Evolutionary conservation across 1,139 yeast species (phyloP).

Genomic region (Scheffersomyces stambukii): DNA sequence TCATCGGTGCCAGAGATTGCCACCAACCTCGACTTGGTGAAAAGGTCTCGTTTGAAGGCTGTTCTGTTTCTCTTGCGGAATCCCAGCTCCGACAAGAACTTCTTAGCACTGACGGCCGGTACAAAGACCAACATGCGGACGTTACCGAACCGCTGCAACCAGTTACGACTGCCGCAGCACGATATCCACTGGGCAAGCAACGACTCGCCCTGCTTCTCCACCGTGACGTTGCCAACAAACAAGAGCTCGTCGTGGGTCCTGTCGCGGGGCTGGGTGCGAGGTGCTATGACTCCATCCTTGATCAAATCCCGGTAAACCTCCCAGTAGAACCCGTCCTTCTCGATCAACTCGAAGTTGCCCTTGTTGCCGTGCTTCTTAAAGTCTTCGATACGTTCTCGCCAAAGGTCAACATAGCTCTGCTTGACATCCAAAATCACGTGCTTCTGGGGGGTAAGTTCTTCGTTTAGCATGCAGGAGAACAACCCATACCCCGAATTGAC

Average conservation of each 20-base stretch:
- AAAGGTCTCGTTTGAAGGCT: constrained; percentile 57
- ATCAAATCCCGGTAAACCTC: constrained; percentile 46
- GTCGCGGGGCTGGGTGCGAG: constrained; percentile 28
- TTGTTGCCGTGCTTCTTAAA: constrained; percentile 16
- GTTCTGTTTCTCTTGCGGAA: constrained; percentile 49
- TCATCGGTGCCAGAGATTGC: constrained; percentile 37
- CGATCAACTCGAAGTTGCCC: constrained; percentile 28
- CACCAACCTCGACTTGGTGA: constrained; percentile 48
- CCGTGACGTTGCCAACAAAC: constrained; percentile 61
- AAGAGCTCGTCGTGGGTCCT: constrained; percentile 61
- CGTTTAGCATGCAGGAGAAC: constrained; percentile 51
- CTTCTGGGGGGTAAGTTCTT: constrained; percentile 52
- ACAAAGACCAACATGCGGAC: constrained; percentile 67
- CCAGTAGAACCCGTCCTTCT: constrained; percentile 65
- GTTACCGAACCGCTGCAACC: constrained; percentile 74
- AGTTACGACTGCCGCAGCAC: constrained; percentile 65
- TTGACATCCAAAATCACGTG: constrained; percentile 58
- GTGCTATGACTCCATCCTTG: constrained; percentile 30
- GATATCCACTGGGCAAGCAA: constrained; percentile 72
- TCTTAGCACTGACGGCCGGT: constrained; percentile 55
- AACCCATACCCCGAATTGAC: constrained; percentile 57
- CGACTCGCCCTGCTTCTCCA: constrained; percentile 51
- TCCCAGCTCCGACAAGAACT: constrained; percentile 52
- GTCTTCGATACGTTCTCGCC: constrained; percentile 22
- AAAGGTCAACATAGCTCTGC: constrained; percentile 28